Evolutionary conservation across 2,329 filamentous ascomycete genomes (phyloP), one percentile per base, ranked within the genome.

Genomic region (Scytalidium lignicola): DNA sequence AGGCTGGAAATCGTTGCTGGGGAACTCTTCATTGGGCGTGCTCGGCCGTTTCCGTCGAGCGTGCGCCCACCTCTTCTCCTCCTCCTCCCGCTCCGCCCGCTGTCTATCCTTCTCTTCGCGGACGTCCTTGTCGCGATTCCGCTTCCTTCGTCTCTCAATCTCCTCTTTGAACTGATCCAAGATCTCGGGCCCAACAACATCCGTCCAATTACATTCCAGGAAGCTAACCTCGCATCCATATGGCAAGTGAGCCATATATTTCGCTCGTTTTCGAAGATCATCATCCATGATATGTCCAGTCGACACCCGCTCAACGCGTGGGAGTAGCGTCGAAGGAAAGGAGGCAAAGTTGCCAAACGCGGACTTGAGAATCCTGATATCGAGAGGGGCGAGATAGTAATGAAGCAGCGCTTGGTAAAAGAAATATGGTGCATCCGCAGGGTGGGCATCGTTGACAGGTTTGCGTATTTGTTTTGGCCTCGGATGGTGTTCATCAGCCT

Each of bases 151-250:
- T 52, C 74, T 74, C 49, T 83, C 80, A 26, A 85, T 83, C 55
- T 88, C 84, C 0, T 74, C 63, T 48, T 70, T 72, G 64, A 88
- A 89, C 19, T 74, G 74, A 39, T 76, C 75, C 18, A 88, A 66
- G 4, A 87, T 69, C 41, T 80, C 77, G 0, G 80, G 74, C 2
- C 71, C 69, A 13, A 89, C 83, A 1, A 85, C 76, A 59, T 87
- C 85, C 1, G 82, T 84, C 85, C 85, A 89, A 60, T 89, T 84
- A 58, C 85, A 89, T 66, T 88, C 85, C 2, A 89, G 67, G 57
- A 88, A 88, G 42, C 72, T 80, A 18, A 88, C 83, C 63, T 88
- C 85, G 62, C 83, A 88, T 10, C 85, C 85, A 58, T 84, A 80
- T 0, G 85, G 85, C 7, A 89, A 70, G 64, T 89, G 85, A 1